Evolutionary conservation across 2,329 filamentous ascomycete genomes (phyloP).

Genomic region (Colletotrichum spaethianum): DNA sequence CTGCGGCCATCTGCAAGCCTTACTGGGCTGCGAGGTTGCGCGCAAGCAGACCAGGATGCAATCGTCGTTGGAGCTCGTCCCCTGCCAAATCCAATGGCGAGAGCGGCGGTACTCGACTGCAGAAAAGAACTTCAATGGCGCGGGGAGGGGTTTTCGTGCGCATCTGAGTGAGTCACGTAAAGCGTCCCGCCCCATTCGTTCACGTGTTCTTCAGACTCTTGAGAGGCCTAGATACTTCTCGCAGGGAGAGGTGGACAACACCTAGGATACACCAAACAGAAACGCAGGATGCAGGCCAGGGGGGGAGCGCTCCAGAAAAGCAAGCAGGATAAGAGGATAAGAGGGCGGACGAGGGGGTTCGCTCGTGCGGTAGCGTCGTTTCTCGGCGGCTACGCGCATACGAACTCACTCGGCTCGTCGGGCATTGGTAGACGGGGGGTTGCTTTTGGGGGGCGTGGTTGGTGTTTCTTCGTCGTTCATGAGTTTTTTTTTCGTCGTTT

Average conservation of each 20-base stretch:
- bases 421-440: not conserved
- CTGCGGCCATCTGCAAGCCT: too few relatives aligned
- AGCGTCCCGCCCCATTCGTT: not conserved
- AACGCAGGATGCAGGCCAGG: not conserved
- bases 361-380: slow-evolving; percentile 9
- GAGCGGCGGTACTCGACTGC: not conserved
- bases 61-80: too few relatives aligned
- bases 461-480: too few relatives aligned
- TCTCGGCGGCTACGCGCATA: slow-evolving; percentile 28
- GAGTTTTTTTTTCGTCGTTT: too few relatives aligned
- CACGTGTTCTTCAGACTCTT: not conserved
- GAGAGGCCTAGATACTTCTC: too few relatives aligned
- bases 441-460: not conserved
- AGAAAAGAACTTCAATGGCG: not conserved
- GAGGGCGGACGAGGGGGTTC: not conserved
- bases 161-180: not conserved
- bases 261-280: not conserved
- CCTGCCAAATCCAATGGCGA: not conserved
- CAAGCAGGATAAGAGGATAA: not conserved
- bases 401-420: not conserved
- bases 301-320: not conserved
- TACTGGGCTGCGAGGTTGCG: too few relatives aligned
- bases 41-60: too few relatives aligned
- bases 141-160: not conserved
- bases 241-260: not conserved